Percentiles rank a stretch among this genome's conserved stretches.
phyloP scores from a whole-genome alignment of 441 rosid species.

The Populus trichocarpa region DNA sequence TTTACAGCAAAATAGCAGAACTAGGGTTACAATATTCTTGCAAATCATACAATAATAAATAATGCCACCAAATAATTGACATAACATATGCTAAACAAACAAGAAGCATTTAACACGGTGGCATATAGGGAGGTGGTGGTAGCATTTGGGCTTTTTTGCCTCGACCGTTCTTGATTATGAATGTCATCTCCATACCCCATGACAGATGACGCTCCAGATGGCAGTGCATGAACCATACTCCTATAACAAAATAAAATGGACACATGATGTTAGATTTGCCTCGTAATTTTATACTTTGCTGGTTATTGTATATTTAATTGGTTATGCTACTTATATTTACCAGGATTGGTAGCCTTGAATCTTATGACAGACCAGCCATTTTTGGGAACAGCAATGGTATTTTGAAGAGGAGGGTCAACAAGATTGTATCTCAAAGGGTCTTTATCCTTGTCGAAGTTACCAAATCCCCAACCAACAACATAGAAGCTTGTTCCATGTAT shows the following conservation, averaged over 20 bases:
- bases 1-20: too few relatives aligned
- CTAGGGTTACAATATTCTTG: too few relatives aligned
- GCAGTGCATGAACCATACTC: conserved; percentile 53
- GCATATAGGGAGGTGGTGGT: conserved; percentile 41
- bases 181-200: conserved; percentile 42
- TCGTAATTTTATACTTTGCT: too few relatives aligned
- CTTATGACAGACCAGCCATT: conserved; percentile 49
- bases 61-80: background rate
- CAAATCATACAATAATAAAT: too few relatives aligned
- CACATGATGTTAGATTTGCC: background rate
- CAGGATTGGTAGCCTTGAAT: conserved; percentile 46
- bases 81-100: too few relatives aligned
- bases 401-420: conserved; percentile 46
- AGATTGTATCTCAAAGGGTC: conserved; percentile 33
- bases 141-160: conserved; percentile 14
- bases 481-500: conserved; percentile 49
- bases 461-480: conserved; percentile 45
- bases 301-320: too few relatives aligned
- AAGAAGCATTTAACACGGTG: conserved; percentile 22
- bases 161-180: conserved; percentile 38
- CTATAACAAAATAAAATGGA: conserved; percentile 5
- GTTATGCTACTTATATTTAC: conserved; percentile 17
- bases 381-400: conserved; percentile 39
- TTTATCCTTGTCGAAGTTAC: conserved; percentile 32
- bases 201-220: conserved; percentile 38